Base-by-base conservation (phyloP, 1,284 basidiomycete species). In the Moesziomyces aphidis region DNA sequence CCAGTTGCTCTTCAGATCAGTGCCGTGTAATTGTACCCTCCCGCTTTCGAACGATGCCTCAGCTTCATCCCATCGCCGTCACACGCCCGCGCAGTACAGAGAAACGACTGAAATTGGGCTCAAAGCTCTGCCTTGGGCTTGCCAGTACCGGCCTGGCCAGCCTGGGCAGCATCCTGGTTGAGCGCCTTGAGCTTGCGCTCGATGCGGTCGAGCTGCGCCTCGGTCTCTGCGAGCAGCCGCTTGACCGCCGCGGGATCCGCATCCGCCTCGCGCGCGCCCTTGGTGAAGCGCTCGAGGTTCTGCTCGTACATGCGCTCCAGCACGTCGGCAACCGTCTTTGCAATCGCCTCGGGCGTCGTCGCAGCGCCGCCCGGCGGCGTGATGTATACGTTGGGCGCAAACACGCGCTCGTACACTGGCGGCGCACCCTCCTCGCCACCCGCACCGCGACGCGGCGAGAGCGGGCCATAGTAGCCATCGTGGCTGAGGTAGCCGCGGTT, bases 191-290 rank as follows among this genome's bases (percentile, higher is more conserved):
- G 55, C 19, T 61, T 43, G 50, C 86, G 85, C 63, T 88, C 86
- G 34, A 92, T 85, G 22, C 77, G 57, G 47, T 84, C 85, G 21
- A 90, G 86, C 62, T 89, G 86, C 55, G 87, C 86, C 78, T 91
- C 91, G 1, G 69, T 59, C 39, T 72, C 60, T 1, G 44, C 54
- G 3, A 72, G 42, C 50, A 72, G 21, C 47, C 45, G 53, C 50
- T 63, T 63, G 28, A 91, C 86, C 55, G 83, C 73, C 75, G 91
- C 89, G 76, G 92, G 85, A 67, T 87, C 87, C 67, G 85, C 83
- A 45, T 50, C 42, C 26, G 44, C 26, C 34, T 36, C 28, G 36
- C 55, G 8, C 50, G 39, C n/a, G 24, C 15, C 8, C 8, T 31
- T 3, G 48, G 34, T 49, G 53, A 56, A 54, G 4, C 44, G 36